Conservation (phyloP, 2,329 filamentous ascomycete genomes). For the Fusarium sp. region DNA sequence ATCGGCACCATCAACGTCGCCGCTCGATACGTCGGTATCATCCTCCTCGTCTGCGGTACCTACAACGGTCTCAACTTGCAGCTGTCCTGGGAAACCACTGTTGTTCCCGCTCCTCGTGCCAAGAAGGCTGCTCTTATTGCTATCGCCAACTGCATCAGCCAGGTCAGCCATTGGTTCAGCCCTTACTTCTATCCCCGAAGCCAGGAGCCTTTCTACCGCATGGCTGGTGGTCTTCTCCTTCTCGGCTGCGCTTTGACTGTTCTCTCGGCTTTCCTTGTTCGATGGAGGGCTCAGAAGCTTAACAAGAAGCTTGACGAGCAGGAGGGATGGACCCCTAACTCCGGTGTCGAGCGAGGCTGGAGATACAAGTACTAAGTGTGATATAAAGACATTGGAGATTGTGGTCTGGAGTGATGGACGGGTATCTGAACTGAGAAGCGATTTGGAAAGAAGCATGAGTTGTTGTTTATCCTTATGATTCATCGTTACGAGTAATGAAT, state of each 20-base stretch:
- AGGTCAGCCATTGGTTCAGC: slow-evolving; percentile 54
- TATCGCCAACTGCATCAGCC: slow-evolving; percentile 53
- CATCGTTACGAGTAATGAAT: slow-evolving; percentile 5
- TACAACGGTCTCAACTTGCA: slow-evolving; percentile 54
- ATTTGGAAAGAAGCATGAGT: neutral
- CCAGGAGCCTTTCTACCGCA: slow-evolving; percentile 45
- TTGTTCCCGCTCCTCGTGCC: slow-evolving; percentile 51
- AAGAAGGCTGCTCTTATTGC: slow-evolving; percentile 55
- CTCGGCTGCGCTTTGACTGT: slow-evolving; percentile 7
- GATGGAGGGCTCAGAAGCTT: slow-evolving; percentile 1
- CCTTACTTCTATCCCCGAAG: slow-evolving; percentile 50
- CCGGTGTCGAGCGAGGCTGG: slow-evolving; percentile 24
- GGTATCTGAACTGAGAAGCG: neutral
- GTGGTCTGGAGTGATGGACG: neutral
- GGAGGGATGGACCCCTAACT: slow-evolving; percentile 22
- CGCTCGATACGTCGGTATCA: slow-evolving; percentile 54
- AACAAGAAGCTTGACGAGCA: slow-evolving; percentile 27
- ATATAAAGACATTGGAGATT: neutral
- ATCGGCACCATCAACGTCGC: slow-evolving; percentile 53
- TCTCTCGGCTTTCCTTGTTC: neutral
- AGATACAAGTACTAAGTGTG: slow-evolving; percentile 17
- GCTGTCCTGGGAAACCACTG: slow-evolving; percentile 53
- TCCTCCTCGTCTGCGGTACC: slow-evolving; percentile 51
- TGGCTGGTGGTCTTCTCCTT: slow-evolving; percentile 38
- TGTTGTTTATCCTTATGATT: neutral